Conservation (phyloP, 371 early-diverging fungal species). For the Mortierella sp. region DNA sequence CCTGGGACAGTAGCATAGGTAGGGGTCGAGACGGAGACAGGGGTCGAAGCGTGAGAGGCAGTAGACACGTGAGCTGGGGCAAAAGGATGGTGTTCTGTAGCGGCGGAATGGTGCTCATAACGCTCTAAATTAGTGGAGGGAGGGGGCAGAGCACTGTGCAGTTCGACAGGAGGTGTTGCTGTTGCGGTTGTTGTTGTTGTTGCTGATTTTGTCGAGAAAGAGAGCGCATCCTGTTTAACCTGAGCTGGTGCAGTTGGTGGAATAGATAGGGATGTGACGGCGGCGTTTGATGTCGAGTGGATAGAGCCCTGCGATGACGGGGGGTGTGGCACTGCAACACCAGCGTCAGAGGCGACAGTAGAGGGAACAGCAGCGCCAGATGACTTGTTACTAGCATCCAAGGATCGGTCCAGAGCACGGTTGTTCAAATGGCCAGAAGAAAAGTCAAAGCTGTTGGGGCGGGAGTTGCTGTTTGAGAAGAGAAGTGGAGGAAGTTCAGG, state of each 20-base stretch:
- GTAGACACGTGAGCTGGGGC: constrained; percentile 6
- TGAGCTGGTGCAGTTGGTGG: background rate
- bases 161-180: background rate
- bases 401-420: background rate
- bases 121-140: constrained; percentile 17
- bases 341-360: background rate
- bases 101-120: background rate
- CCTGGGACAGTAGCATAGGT: background rate
- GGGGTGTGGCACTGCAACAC: constrained; percentile 27
- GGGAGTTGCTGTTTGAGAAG: constrained; percentile 16
- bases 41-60: background rate
- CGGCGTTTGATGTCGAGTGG: background rate
- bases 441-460: constrained; percentile 12
- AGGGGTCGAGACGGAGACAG: background rate
- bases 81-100: background rate
- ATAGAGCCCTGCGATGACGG: constrained; percentile 8
- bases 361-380: background rate
- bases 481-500: constrained; percentile 38
- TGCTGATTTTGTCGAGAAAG: background rate
- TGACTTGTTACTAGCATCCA: background rate
- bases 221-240: background rate
- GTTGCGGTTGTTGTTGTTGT: background rate
- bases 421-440: background rate
- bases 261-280: constrained; percentile 6
- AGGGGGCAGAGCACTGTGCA: background rate